A percentile compares a stretch with the other conserved stretches of the same genome.
Conservation (phyloP, 768 basidiomycete genomes). For the Rhodotorula diobovata region DNA sequence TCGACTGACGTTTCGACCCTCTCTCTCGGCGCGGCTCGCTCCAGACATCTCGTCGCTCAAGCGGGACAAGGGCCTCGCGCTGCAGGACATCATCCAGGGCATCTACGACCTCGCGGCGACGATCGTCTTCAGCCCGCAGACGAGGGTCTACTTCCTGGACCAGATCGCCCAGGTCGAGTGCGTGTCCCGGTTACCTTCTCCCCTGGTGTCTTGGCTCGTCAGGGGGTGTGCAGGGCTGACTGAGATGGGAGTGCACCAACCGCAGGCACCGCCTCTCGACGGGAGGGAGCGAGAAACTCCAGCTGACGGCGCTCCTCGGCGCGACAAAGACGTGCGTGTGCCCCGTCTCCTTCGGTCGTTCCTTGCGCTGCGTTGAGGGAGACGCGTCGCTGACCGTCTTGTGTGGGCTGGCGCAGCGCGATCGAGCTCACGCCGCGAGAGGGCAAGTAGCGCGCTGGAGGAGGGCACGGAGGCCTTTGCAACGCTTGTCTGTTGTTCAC, state of each 20-base stretch:
- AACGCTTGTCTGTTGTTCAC: not conserved
- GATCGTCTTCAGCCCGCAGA: conserved; percentile 76
- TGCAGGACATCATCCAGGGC: conserved; percentile 88
- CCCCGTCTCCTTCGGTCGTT: no score
- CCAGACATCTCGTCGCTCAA: conserved; percentile 82
- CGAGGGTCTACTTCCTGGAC: conserved; percentile 86
- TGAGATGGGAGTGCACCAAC: not conserved
- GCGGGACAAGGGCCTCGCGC: conserved; percentile 82
- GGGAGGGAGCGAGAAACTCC: conserved; percentile 90
- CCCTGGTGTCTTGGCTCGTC: not conserved
- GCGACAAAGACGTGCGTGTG: conserved; percentile 83
- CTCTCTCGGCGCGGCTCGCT: not conserved
- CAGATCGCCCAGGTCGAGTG: conserved; percentile 93
- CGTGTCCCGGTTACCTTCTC: conserved; percentile 44
- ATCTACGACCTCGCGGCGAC: conserved; percentile 84
- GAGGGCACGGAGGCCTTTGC: not conserved
- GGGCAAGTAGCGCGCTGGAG: not conserved
- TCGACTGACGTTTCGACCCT: not conserved
- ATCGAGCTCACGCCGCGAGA: conserved; percentile 15
- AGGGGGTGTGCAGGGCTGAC: not conserved
- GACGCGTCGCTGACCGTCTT: not conserved
- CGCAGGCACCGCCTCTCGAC: conserved; percentile 81
- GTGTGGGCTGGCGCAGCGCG: not conserved
- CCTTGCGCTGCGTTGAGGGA: no score
- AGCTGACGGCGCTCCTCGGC: conserved; percentile 81